Evolutionary conservation across 768 basidiomycete genomes (phyloP).

Genomic region (Auriscalpium microsporum): DNA sequence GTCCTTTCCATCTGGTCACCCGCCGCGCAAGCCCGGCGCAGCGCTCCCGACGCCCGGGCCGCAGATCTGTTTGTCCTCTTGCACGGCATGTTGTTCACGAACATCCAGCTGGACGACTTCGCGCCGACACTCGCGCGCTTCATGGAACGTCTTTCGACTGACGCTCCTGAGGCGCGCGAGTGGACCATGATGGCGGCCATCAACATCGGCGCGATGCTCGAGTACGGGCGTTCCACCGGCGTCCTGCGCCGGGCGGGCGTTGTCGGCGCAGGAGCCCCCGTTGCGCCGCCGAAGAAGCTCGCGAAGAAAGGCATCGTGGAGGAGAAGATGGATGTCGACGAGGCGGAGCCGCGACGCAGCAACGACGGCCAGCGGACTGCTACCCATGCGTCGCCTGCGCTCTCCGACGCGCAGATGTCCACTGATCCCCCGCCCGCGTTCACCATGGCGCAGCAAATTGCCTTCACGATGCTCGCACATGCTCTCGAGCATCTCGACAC

Average conservation of each 20-base stretch:
- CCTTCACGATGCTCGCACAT: conserved; percentile 69
- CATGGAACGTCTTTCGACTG: conserved; percentile 78
- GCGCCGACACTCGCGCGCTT: conserved; percentile 71
- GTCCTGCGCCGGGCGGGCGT: conserved; percentile 57
- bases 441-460: conserved; percentile 67
- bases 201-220: conserved; percentile 74
- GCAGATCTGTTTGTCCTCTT: conserved; percentile 84
- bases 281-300: conserved; percentile 30
- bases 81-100: conserved; percentile 96
- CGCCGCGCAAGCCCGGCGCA: conserved; percentile 61
- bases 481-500: conserved; percentile 58
- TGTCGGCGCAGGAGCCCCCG: conserved; percentile 26
- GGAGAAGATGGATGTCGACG: conserved; percentile 56
- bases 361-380: conserved; percentile 20
- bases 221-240: conserved; percentile 76
- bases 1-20: conserved; percentile 83
- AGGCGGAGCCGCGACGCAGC: conserved; percentile 28
- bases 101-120: conserved; percentile 91
- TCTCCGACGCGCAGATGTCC: conserved; percentile 19
- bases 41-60: conserved; percentile 62
- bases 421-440: conserved; percentile 49
- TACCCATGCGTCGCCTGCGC: conserved; percentile 25
- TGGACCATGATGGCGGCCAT: conserved; percentile 97
- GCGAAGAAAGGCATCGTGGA: conserved; percentile 25
- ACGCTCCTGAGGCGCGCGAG: conserved; percentile 72